A percentile compares a stretch with the other conserved stretches of the same genome.
phyloP scores from a whole-genome alignment of 352 stramenopile genomes.

The Saprolegnia diclina region DNA sequence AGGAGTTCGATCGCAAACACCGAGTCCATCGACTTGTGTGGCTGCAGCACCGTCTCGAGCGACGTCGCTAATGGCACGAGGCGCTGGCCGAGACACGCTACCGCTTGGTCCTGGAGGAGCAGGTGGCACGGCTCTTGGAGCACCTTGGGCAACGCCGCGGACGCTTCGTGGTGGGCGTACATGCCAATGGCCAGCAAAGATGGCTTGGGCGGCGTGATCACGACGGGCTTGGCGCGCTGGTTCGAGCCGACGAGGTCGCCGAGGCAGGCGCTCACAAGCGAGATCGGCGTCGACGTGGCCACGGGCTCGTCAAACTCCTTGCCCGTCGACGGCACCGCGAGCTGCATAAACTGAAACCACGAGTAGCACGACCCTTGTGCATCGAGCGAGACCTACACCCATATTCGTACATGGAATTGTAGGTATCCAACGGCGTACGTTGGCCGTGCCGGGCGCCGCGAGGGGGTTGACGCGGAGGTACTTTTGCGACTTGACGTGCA shows the following conservation, averaged over 20 bases:
- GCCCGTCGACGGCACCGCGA: conserved; percentile 3
- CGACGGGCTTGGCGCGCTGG: conserved; percentile 6
- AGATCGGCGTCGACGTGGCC: conserved; percentile 9
- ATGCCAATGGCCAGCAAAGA: conserved; percentile 1
- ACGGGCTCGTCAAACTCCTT: conserved; percentile 12
- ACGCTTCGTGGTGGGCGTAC: conserved; percentile 5
- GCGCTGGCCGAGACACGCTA: conserved; percentile 7
- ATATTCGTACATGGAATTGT: neutral
- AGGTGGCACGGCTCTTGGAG: neutral
- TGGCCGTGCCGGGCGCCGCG: neutral
- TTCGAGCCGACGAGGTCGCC: neutral
- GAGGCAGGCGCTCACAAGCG: conserved; percentile 2
- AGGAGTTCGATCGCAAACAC: conserved; percentile 2
- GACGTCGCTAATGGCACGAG: neutral
- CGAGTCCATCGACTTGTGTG: neutral
- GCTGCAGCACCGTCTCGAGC: neutral
- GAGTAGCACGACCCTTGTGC: conserved; percentile 19
- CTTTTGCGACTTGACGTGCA: conserved; percentile 27
- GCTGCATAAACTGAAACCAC: conserved; percentile 24
- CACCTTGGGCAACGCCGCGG: neutral
- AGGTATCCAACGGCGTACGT: conserved; percentile 14
- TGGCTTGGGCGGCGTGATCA: conserved; percentile 1
- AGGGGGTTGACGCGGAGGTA: conserved; percentile 25
- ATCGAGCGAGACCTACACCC: conserved; percentile 22
- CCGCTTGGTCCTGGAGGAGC: neutral